Percentiles rank a stretch among this genome's conserved stretches.
These are phyloP conservation scores for Camillea tinctor DNA, from an alignment of 2,329 filamentous ascomycete genomes.

Conservation along the genomic window DNA sequence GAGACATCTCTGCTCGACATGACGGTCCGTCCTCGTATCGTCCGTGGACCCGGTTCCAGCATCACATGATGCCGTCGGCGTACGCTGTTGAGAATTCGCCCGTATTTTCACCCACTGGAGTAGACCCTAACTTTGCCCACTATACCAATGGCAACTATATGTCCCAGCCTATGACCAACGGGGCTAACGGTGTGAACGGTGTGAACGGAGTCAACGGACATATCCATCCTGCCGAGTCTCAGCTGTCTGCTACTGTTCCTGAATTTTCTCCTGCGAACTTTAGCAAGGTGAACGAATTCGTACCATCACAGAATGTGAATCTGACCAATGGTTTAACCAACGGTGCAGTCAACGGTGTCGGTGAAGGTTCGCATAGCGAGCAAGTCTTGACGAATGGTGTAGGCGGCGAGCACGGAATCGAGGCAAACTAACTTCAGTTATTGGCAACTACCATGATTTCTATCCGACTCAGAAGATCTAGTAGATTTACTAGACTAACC, in stretches of 20 bases:
- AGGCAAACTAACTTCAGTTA: constrained; percentile 3
- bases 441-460: neutral
- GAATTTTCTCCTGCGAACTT: constrained; percentile 52
- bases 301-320: neutral
- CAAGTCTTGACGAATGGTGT: constrained; percentile 5
- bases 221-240: constrained; percentile 40
- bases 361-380: neutral
- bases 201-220: constrained; percentile 29
- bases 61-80: constrained; percentile 22
- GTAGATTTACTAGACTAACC: neutral
- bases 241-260: constrained; percentile 61
- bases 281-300: constrained; percentile 11
- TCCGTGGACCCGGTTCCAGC: constrained; percentile 26
- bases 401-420: constrained; percentile 1
- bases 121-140: constrained; percentile 29
- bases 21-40: constrained; percentile 56
- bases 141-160: constrained; percentile 34
- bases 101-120: constrained; percentile 30
- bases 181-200: constrained; percentile 10
- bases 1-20: constrained; percentile 71
- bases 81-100: constrained; percentile 28
- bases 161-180: constrained; percentile 18
- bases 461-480: neutral
- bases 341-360: constrained; percentile 2
- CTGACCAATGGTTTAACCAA: neutral